phyloP scores from a whole-genome alignment of 805 yeast genomes.

The Ascoidea asiatica region DNA sequence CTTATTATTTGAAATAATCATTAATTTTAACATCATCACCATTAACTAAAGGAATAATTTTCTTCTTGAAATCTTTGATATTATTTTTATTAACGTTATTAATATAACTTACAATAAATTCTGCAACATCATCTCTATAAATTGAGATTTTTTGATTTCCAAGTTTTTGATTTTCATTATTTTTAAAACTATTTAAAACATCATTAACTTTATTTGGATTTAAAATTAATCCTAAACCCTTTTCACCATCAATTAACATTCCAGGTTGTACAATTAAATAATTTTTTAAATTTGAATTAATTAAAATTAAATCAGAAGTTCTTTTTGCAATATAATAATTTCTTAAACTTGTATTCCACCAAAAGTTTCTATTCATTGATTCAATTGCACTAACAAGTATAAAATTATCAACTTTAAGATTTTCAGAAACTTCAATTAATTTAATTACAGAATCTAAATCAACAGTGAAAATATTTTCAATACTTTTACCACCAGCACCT shows the following conservation, averaged over 20 bases:
- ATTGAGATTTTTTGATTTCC: slow-evolving; percentile 18
- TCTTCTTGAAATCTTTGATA: too few species aligned
- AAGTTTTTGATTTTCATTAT: slow-evolving; percentile 12
- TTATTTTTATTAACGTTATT: slow-evolving; percentile 22
- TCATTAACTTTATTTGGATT: too few species aligned
- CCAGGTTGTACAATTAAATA: slow-evolving; percentile 50
- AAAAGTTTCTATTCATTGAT: slow-evolving; percentile 35
- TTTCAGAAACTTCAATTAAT: slow-evolving; percentile 38
- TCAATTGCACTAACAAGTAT: slow-evolving; percentile 42
- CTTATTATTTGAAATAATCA: too few species aligned
- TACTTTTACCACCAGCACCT: slow-evolving; percentile 42
- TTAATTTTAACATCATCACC: too few species aligned
- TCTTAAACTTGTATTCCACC: slow-evolving; percentile 25
- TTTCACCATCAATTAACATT: slow-evolving; percentile 21
- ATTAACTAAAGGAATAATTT: slow-evolving; percentile 28
- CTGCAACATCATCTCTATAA: slow-evolving; percentile 52
- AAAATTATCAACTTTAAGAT: slow-evolving; percentile 29
- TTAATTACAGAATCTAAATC: slow-evolving; percentile 52
- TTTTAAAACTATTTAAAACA: too few species aligned
- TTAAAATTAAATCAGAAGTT: slow-evolving; percentile 38
- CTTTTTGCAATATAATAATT: slow-evolving; percentile 48
- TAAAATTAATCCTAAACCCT: slow-evolving; percentile 18
- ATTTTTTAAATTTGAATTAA: slow-evolving; percentile 26
- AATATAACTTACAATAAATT: slow-evolving; percentile 24
- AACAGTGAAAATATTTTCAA: slow-evolving; percentile 31